A percentile compares a stretch with the other conserved stretches of the same genome.
Conservation (phyloP, 257 asterid species). For the Solanum medicagineum region DNA sequence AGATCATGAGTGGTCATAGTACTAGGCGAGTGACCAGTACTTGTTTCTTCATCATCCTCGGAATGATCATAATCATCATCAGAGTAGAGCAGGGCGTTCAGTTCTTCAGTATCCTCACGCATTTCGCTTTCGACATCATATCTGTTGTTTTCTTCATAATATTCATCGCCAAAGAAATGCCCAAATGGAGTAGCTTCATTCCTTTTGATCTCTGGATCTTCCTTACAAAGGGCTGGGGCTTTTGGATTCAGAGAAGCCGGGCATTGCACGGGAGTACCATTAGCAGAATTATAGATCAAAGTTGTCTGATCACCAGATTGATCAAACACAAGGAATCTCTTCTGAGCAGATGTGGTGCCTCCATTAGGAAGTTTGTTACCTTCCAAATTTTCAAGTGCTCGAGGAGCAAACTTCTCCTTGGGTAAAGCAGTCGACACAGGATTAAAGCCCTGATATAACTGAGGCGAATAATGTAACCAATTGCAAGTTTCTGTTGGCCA, state of each 20-base stretch:
- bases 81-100: conserved; percentile 73
- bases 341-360: conserved; percentile 16
- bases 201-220: conserved; percentile 11
- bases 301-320: conserved; percentile 70
- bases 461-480: conserved; percentile 27
- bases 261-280: conserved; percentile 18
- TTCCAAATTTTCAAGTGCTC: conserved; percentile 5
- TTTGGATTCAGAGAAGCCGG: conserved; percentile 21
- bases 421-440: conserved; percentile 17
- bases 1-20: conserved; percentile 42
- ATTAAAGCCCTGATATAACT: conserved; percentile 21
- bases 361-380: conserved; percentile 10
- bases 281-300: conserved; percentile 39
- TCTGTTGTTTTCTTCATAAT: conserved; percentile 19
- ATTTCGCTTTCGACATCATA: conserved; percentile 34
- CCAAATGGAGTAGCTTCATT: conserved; percentile 6
- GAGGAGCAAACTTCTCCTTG: conserved; percentile 9
- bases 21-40: conserved; percentile 94
- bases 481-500: conserved; percentile 20
- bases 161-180: conserved; percentile 11
- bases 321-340: conserved; percentile 73
- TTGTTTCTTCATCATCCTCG: conserved; percentile 64
- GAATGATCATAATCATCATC: conserved; percentile 39
- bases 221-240: conserved; percentile 14
- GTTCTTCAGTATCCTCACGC: conserved; percentile 84